Conservation (phyloP, 805 yeast genomes). For the Teunomyces pallodes region DNA sequence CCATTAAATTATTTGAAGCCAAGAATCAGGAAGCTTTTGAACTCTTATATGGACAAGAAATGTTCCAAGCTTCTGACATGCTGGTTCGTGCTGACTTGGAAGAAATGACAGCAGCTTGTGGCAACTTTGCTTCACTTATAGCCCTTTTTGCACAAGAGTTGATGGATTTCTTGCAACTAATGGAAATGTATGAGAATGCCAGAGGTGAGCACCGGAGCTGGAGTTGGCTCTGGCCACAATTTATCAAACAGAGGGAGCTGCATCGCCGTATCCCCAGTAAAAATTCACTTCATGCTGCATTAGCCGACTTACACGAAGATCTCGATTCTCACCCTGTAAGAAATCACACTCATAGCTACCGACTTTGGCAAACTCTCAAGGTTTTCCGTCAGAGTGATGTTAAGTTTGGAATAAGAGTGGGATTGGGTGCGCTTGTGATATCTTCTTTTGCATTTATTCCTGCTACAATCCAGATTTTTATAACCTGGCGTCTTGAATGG, state of each 20-base stretch:
- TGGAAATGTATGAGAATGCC: slow-evolving; percentile 40
- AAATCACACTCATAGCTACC: slow-evolving; percentile 11
- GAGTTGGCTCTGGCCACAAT: slow-evolving; percentile 41
- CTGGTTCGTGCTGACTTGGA: slow-evolving; percentile 60
- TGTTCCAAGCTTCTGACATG: slow-evolving; percentile 40
- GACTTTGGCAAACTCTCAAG: slow-evolving; percentile 50
- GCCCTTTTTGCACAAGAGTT: slow-evolving; percentile 63
- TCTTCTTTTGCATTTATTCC: slow-evolving; percentile 68
- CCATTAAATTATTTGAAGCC: slow-evolving; percentile 52
- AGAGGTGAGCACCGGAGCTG: slow-evolving; percentile 33
- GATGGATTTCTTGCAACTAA: slow-evolving; percentile 41
- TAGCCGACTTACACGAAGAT: slow-evolving; percentile 24
- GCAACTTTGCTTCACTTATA: slow-evolving; percentile 67
- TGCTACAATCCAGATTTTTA: slow-evolving; percentile 50
- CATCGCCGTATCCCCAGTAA: background rate
- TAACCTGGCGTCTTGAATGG: slow-evolving; percentile 80
- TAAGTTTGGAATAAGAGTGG: slow-evolving; percentile 77
- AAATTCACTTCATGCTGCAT: slow-evolving; percentile 26
- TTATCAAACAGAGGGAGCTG: background rate
- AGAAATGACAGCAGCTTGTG: slow-evolving; percentile 82
- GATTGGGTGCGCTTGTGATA: slow-evolving; percentile 67
- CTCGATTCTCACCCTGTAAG: slow-evolving; percentile 17
- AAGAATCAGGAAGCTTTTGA: slow-evolving; percentile 59
- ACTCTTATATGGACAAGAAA: slow-evolving; percentile 54
- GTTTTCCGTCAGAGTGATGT: slow-evolving; percentile 62